Base-by-base conservation (phyloP, 352 stramenopile genomes). In the Phytophthora brassicae region DNA sequence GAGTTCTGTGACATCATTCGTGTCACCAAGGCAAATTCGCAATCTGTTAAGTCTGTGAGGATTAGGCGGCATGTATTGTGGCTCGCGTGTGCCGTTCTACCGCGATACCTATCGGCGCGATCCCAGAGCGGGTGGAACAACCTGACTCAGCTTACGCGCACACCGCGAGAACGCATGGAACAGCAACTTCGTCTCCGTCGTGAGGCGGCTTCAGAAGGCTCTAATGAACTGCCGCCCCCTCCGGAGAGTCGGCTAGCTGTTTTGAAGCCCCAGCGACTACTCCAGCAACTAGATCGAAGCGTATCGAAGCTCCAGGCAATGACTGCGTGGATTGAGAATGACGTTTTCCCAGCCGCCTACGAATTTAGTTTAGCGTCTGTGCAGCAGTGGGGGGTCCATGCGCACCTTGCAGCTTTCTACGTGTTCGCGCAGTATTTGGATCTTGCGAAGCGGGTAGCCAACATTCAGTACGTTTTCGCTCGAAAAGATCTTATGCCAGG, bases 1-100 rank as follows among this genome's bases (percentile, higher is more conserved):
- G 87, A 96, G 47, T 96, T 90, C 58, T 94, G 87, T 42, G 86
- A 94, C 47, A 73, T 94, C 12, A 77, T 94, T 43, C 85, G 85
- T 29, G 79, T 94, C 20, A 74, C 70, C 4, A 76, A 64, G 16
- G 46, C 29, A 46, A 19, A 22, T 0, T 46, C 17, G 0, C 29
- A 47, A 0, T 28, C 22, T 0, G 53, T 86, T n/a, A 42, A 42
- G 14, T 76, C 78, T 48, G 70, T 88, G n/a, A 33, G 48, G 8
- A 52, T 68, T 41, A 29, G 52, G 6, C 70, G 78, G 2, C 85
- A 90, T 31, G 41, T 78, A 23, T 33, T 81, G 17, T 94, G 83
- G 85, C 61, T 95, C 45, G 67, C 70, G 6, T 66, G 81, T 14
- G 53, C 73, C 13, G 68, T 93, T 20, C 35, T 93, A 28, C 80